Percentiles rank a stretch among this genome's conserved stretches.
These are phyloP conservation scores for Phytopythium litorale DNA, from an alignment of 352 stramenopile species.

Conservation along the genomic window DNA sequence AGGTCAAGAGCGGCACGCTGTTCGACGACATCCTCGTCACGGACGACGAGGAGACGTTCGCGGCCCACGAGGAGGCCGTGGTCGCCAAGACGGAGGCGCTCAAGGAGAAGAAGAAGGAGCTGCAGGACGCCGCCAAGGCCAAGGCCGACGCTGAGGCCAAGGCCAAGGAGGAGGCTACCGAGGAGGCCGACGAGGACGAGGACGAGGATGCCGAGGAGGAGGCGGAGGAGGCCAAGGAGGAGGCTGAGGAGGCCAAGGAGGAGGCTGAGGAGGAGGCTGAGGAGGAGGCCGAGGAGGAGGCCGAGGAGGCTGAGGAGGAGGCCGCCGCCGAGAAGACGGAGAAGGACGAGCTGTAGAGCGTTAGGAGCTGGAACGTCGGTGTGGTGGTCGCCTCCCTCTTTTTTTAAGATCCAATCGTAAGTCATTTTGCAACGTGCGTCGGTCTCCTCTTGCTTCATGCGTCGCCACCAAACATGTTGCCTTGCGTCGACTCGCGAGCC, in stretches of 20 bases:
- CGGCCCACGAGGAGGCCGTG: conserved; percentile 94
- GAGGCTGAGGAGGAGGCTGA: conserved; percentile 14
- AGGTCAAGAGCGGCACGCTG: conserved; percentile 97
- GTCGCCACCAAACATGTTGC: neutral
- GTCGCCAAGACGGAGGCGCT: conserved; percentile 86
- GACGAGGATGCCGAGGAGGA: conserved; percentile 37
- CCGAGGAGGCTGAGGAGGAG: conserved; percentile 12
- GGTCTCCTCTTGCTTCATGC: neutral
- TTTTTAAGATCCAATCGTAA: neutral
- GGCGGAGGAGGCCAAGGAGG: conserved; percentile 37
- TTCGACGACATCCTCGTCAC: conserved; percentile 99
- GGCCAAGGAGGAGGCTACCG: conserved; percentile 66
- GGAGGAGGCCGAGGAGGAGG: conserved; percentile 10
- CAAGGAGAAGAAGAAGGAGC: conserved; percentile 71
- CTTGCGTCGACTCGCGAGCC: neutral
- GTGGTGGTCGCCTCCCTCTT: neutral
- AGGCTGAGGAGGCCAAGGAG: conserved; percentile 11
- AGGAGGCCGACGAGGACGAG: conserved; percentile 52
- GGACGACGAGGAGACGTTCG: conserved; percentile 95
- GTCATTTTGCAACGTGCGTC: conserved; percentile 2
- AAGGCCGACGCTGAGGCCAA: conserved; percentile 68
- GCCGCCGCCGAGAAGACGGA: conserved; percentile 17
- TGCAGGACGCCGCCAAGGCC: conserved; percentile 70
- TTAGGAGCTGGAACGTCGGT: neutral
- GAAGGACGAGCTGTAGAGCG: conserved; percentile 52